These are phyloP conservation scores for Trypanosoma brucei DNA, from an alignment of 208 protist genomes.

Conservation along the genomic window DNA sequence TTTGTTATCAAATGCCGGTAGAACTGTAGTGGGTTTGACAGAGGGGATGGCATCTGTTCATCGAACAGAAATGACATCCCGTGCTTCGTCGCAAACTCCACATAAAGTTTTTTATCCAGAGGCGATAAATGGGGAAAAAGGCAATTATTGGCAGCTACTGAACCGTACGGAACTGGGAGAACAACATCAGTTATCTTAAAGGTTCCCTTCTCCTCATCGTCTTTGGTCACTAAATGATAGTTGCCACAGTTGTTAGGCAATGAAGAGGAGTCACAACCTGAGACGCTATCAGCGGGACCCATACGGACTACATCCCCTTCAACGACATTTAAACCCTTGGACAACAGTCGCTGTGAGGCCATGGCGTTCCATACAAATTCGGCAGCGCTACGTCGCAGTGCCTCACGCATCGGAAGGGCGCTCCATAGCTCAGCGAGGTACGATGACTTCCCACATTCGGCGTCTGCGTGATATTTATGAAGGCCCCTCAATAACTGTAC, in stretches of 20 bases:
- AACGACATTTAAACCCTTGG: slow-evolving; percentile 32
- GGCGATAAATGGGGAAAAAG: slow-evolving; percentile 20
- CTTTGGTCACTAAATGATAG: slow-evolving; percentile 26
- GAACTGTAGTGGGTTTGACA: not conserved
- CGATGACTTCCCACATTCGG: not conserved
- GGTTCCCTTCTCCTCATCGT: slow-evolving; percentile 17
- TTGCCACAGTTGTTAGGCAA: not conserved
- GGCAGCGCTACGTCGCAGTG: slow-evolving; percentile 31
- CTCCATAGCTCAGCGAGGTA: slow-evolving; percentile 35
- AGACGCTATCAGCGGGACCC: not conserved
- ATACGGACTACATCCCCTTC: slow-evolving; percentile 59
- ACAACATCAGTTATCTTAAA: slow-evolving; percentile 68
- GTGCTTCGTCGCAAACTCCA: slow-evolving; percentile 33
- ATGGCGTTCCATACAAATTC: slow-evolving; percentile 86
- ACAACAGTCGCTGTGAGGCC: slow-evolving; percentile 63
- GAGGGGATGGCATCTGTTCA: not conserved
- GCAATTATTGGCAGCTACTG: slow-evolving; percentile 7
- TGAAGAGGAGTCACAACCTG: not conserved
- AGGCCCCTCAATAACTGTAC: slow-evolving; percentile 29
- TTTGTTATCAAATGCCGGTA: slow-evolving; percentile 56
- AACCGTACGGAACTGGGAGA: slow-evolving; percentile 60
- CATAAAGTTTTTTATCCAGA: slow-evolving; percentile 25
- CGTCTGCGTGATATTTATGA: slow-evolving; percentile 24
- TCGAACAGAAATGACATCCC: slow-evolving; percentile 38
- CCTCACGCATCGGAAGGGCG: slow-evolving; percentile 13